Evolutionary conservation across 116 monocot species (phyloP), one percentile per base, ranked within the genome.

Genomic region (Iris pallida): DNA sequence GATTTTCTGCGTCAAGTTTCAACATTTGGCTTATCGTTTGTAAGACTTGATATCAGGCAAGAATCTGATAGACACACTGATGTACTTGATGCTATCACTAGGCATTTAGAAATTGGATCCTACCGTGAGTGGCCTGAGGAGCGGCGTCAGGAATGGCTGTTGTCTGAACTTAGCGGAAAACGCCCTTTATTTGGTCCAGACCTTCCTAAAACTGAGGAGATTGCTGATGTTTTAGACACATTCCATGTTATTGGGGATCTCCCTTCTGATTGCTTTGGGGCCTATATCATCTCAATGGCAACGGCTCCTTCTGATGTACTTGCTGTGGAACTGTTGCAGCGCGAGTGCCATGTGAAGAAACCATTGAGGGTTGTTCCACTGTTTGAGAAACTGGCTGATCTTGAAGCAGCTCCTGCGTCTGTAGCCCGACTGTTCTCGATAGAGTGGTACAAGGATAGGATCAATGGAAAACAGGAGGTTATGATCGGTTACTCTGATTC

Each of bases 271-370:
- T 81, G 64, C 60, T 96, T 96, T 81, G 96, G 96, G 2, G 92
- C 96, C 13, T 96, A 96, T 73, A 89, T 96, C 55, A 96, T 96
- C 53, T 96, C 96, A 53, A 96, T 96, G 96, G 96, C 96, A 40
- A 96, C 96, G 46, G 66, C 92, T 45, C 68, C 89, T 11, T 89
- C 89, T 19, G 89, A 92, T 83, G 92, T 92, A 16, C 71, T 97
- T 20, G 96, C 96, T 61, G 96, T 96, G 17, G 86, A 96, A 71
- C 85, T 96, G 12, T 71, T 96, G 68, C 92, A 96, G 54, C 68
- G 85, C 19, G 91, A 88, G 64, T 91, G 85, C 53, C 84, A 42
- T 74, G 82, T 91, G 17, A 91, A 91, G 72, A 72, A 72, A 30
- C 88, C 91, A 42, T 49, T 88, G 42, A 84, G 91, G 62, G 91